Percentiles rank a stretch among this genome's conserved stretches.
Evolutionary conservation across 345 rosid species (phyloP).

Genomic region (Euphorbia tirucalli): DNA sequence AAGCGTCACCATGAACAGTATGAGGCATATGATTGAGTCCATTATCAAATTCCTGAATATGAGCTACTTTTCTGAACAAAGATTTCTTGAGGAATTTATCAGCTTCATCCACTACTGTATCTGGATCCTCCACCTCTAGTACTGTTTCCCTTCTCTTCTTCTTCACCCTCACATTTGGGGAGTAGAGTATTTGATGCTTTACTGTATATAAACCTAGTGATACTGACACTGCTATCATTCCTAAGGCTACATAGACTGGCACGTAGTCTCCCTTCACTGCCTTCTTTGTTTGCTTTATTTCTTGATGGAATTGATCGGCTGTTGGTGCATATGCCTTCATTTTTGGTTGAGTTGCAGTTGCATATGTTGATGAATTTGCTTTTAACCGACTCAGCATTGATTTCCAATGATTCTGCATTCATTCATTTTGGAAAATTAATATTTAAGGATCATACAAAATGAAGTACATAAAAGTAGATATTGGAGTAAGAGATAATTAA

Average conservation of each 20-base stretch:
- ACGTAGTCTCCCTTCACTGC: constrained; percentile 12
- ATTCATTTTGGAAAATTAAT: too few relatives aligned
- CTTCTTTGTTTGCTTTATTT: neutral
- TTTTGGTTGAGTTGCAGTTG: constrained; percentile 18
- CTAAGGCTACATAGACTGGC: constrained; percentile 15
- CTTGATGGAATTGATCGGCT: neutral
- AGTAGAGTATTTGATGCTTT: constrained; percentile 50
- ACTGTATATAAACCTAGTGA: constrained; percentile 56
- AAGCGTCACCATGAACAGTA: constrained; percentile 38
- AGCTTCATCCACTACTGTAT: constrained; percentile 43
- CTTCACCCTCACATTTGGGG: constrained; percentile 58
- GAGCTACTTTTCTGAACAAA: constrained; percentile 71
- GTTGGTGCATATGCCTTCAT: constrained; percentile 7
- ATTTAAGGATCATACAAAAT: too few relatives aligned
- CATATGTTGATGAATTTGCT: neutral
- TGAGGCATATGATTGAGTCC: constrained; percentile 25
- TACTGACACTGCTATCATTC: constrained; percentile 9
- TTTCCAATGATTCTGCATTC: too few relatives aligned
- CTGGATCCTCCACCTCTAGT: constrained; percentile 74
- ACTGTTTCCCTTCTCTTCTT: constrained; percentile 72
- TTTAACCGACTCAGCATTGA: neutral
- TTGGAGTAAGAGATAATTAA: too few relatives aligned
- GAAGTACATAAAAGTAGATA: too few relatives aligned
- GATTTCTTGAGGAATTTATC: constrained; percentile 46
- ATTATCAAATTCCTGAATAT: constrained; percentile 45